Base-by-base conservation (phyloP, 768 basidiomycete genomes). In the Pleurotus cornucopiae region DNA sequence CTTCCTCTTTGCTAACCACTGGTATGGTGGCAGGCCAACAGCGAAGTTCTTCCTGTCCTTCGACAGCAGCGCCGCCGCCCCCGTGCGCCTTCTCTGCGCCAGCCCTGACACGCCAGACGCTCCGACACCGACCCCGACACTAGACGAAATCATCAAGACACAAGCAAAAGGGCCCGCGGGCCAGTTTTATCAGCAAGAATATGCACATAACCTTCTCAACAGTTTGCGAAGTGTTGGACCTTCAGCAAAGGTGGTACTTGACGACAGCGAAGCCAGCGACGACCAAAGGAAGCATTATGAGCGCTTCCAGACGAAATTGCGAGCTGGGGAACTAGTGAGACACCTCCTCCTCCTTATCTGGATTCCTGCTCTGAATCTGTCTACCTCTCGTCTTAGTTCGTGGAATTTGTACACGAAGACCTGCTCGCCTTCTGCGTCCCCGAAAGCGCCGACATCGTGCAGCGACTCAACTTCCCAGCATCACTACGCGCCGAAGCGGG, bases 401-500 rank as follows among this genome's bases (percentile, higher is more conserved):
- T 87, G 26, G 75, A 78, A 5, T 75, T 81, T 60, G 75, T 75
- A 20, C 81, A 80, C 6, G 61, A 67, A 11, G 76, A 79, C 51
- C 70, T 83, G n/a, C 73, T 85, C 25, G 83, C 78, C 3, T 76
- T 88, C 58, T 85, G 80, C 57, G 79, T 83, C 6, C 81, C 84
- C 4, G 73, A 75, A 57, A 83, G 79, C 59, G 55, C 62, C 13
- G 61, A 70, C 16, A 66, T 84, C 13, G 67, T 71, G 16, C 76
- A 82, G 57, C 74, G 76, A 51, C 70, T 88, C 23, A 81, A 79
- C 54, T 67, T 84, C 1, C 78, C 82, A 0, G 60, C 76, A 16
- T 58, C 64, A 45, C 73, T 86, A 5, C 67, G 77, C 40, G 76
- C 76, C 20, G 67, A 73, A 14, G 66, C 73, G 6, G 72, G 67